Conservation (phyloP, 2,329 filamentous ascomycete species). For the Arthroderma uncinatum region DNA sequence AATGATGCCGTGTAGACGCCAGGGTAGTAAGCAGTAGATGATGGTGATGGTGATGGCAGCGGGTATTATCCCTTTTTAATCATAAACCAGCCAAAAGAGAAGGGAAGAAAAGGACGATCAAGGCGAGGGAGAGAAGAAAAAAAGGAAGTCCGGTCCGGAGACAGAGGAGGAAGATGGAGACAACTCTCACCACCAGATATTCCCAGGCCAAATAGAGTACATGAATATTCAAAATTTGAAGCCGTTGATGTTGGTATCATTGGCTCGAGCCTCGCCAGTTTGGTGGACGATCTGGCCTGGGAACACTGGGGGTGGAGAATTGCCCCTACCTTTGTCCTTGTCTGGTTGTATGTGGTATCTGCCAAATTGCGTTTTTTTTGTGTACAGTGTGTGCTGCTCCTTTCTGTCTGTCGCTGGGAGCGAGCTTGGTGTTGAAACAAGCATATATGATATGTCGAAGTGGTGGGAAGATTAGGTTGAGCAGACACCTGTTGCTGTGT, state of each 20-base stretch:
- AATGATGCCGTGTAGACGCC: no score
- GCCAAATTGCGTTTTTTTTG: no score
- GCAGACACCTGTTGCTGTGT: background rate
- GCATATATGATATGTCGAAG: no score
- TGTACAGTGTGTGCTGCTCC: background rate
- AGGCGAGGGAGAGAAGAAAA: background rate
- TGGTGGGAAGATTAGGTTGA: background rate
- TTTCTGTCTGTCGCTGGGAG: background rate
- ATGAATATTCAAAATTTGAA: conserved; percentile 12
- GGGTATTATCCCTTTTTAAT: no score
- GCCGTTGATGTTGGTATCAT: conserved; percentile 61
- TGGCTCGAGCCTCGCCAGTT: conserved; percentile 8
- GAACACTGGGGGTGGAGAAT: conserved; percentile 4
- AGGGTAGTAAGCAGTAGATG: no score
- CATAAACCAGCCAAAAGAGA: conserved; percentile 5
- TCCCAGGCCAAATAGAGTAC: conserved; percentile 16
- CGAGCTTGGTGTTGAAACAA: background rate
- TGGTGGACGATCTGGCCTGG: conserved; percentile 10
- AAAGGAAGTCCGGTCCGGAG: conserved; percentile 1
- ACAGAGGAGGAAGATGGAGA: background rate
- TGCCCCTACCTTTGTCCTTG: background rate
- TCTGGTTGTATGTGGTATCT: background rate
- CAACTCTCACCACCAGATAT: background rate
- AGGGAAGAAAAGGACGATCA: conserved; percentile 26
- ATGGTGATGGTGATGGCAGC: no score